These are phyloP conservation scores for Aureobasidium sp. DNA, from an alignment of 2,329 filamentous ascomycete species.

Conservation along the genomic window DNA sequence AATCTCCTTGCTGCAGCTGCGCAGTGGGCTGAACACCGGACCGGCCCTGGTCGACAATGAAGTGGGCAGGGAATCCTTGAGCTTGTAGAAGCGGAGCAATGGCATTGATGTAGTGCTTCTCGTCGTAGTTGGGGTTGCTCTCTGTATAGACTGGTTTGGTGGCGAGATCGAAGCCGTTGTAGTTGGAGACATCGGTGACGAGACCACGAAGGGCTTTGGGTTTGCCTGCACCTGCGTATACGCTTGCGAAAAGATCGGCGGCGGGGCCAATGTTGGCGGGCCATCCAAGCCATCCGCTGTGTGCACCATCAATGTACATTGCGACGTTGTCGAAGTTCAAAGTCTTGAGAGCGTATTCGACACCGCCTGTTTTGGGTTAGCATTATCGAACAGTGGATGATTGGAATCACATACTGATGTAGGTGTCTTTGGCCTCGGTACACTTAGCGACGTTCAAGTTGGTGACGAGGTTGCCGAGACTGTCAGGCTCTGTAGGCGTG, in stretches of 20 bases:
- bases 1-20: constrained; percentile 55
- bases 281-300: constrained; percentile 61
- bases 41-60: constrained; percentile 52
- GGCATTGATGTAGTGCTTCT: constrained; percentile 47
- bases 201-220: constrained; percentile 46
- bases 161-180: constrained; percentile 47
- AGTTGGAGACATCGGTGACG: constrained; percentile 53
- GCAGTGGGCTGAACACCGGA: constrained; percentile 51
- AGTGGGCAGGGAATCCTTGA: constrained; percentile 47
- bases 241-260: constrained; percentile 40
- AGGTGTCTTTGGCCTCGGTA: constrained; percentile 46
- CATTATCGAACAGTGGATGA: no score
- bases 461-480: constrained; percentile 56
- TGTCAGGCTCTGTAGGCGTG: constrained; percentile 62
- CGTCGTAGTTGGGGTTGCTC: constrained; percentile 46
- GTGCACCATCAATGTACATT: constrained; percentile 58
- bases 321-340: constrained; percentile 56
- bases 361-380: no score
- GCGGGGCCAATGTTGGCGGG: constrained; percentile 49
- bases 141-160: constrained; percentile 40
- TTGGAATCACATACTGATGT: no score
- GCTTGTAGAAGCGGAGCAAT: constrained; percentile 43
- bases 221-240: constrained; percentile 42
- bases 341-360: constrained; percentile 49
- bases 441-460: constrained; percentile 51